Evolutionary conservation across 148 eudicot species (phyloP).

Genomic region (Camellia granthamiana): DNA sequence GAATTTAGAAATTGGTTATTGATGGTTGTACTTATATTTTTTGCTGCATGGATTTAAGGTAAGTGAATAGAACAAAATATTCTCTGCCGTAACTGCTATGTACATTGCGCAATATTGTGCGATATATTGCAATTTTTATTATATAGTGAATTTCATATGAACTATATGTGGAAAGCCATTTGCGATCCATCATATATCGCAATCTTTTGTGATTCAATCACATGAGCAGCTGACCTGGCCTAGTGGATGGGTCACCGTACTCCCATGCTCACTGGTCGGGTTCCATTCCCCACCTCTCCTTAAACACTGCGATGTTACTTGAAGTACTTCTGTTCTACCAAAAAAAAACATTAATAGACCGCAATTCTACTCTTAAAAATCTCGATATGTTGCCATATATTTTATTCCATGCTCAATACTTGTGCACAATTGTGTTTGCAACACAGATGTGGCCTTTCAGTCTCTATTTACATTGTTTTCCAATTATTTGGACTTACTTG

Average conservation of each 20-base stretch:
- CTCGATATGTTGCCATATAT: background rate
- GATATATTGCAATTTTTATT: background rate
- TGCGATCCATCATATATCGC: too few relatives aligned
- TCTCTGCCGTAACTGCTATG: background rate
- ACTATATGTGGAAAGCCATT: too few relatives aligned
- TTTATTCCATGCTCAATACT: background rate
- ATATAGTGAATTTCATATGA: too few relatives aligned
- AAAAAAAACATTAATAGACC: too few relatives aligned
- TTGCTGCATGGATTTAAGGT: background rate
- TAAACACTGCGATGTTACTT: too few relatives aligned
- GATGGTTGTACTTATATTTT: background rate
- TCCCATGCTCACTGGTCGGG: too few relatives aligned
- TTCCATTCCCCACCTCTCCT: too few relatives aligned
- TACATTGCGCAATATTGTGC: background rate
- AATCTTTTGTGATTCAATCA: too few relatives aligned
- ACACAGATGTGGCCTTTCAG: background rate
- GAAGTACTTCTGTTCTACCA: too few relatives aligned
- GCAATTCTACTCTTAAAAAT: background rate
- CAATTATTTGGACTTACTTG: background rate
- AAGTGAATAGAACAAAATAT: background rate
- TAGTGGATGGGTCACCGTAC: too few relatives aligned
- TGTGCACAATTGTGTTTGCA: background rate
- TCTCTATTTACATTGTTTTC: background rate
- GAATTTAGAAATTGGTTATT: background rate
- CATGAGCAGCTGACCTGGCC: too few relatives aligned